Conservation (phyloP, 2,329 filamentous ascomycete species). For the Fusarium sp. region DNA sequence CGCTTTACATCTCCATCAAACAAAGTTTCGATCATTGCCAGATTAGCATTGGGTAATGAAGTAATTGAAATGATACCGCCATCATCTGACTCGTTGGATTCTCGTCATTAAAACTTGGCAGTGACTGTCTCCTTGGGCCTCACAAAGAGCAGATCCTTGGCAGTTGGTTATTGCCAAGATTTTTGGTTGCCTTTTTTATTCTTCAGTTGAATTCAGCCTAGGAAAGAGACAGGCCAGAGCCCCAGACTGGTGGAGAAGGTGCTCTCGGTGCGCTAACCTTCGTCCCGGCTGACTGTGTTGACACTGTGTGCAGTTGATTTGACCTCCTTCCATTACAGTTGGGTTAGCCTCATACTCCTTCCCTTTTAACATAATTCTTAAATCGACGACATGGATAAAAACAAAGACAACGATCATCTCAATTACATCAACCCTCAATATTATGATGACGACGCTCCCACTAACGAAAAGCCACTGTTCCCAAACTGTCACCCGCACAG, state of each 20-base stretch:
- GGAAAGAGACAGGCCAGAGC: neutral
- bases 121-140: slow-evolving; percentile 6
- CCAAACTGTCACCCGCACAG: slow-evolving; percentile 4
- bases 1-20: neutral
- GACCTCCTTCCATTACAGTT: neutral
- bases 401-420: neutral
- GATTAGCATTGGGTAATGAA: neutral
- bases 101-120: slow-evolving; percentile 11
- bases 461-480: slow-evolving; percentile 1
- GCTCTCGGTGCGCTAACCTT: neutral
- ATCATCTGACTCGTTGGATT: slow-evolving; percentile 18
- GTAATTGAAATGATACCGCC: slow-evolving; percentile 10
- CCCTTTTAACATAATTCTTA: slow-evolving; percentile 11
- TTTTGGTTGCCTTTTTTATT: slow-evolving; percentile 4
- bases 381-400: slow-evolving; percentile 6
- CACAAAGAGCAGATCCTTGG: slow-evolving; percentile 21
- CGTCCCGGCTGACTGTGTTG: neutral
- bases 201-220: neutral
- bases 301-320: neutral
- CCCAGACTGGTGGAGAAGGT: slow-evolving; percentile 1
- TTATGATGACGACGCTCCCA: slow-evolving; percentile 21
- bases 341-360: neutral
- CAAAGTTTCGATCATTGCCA: neutral
- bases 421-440: neutral
- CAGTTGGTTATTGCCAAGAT: slow-evolving; percentile 19